phyloP scores from a whole-genome alignment of 1,284 basidiomycete genomes.

The Agroathelia rolfsii region DNA sequence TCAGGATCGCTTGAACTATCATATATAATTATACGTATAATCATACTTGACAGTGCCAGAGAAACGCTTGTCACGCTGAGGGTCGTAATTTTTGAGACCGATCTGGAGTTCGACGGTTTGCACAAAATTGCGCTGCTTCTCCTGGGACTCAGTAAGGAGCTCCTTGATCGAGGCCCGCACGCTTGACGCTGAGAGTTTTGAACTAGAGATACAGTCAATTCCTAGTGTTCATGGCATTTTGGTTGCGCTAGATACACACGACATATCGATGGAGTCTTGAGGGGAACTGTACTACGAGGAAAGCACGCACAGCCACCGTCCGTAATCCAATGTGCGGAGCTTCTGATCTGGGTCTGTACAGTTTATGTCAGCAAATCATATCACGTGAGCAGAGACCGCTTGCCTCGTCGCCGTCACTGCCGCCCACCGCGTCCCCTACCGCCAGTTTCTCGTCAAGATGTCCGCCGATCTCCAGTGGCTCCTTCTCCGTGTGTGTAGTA shows the following conservation, averaged over 20 bases:
- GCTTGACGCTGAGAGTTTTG: conserved; percentile 97
- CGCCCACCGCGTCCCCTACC: no score
- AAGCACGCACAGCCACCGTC: no score
- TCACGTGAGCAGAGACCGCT: no score
- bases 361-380: no score
- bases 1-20: conserved; percentile 3
- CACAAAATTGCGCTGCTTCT: conserved; percentile 84
- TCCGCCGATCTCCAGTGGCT: conserved; percentile 86
- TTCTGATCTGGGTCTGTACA: no score
- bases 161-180: conserved; percentile 95
- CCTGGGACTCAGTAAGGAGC: conserved; percentile 65
- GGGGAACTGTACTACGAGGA: no score
- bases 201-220: conserved; percentile 19
- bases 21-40: not conserved
- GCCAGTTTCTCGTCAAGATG: conserved; percentile 37
- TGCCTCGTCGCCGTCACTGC: no score
- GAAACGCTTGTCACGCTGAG: conserved; percentile 93
- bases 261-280: no score
- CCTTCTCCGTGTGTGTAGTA: conserved; percentile 66
- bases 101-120: conserved; percentile 95
- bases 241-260: no score
- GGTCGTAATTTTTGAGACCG: conserved; percentile 97
- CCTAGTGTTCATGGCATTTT: no score
- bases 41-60: conserved; percentile 90
- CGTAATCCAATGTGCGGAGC: no score